Evolutionary conservation across 768 basidiomycete species (phyloP), one percentile per base, ranked within the genome.

Genomic region (Rhodotorula taiwanensis): DNA sequence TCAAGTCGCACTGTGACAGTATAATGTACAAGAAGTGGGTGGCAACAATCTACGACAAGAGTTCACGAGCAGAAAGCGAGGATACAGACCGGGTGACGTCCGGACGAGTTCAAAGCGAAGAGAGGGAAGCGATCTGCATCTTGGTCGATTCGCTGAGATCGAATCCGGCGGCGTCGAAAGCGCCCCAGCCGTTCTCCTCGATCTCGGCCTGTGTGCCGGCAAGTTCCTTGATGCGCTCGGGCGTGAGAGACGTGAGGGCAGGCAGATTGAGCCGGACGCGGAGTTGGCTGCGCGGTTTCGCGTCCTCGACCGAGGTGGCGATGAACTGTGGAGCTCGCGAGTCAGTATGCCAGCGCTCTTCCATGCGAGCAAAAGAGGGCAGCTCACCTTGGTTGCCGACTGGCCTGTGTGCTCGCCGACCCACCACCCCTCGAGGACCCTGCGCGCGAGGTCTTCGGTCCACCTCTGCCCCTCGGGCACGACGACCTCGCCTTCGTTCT

Each of bases 221-320:
- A 7, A 67, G 53, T 7, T 34, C 43, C 21, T 27, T 0, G 11
- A 52, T 14, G 1, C 25, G 27, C 1, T 55, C 52, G 21, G 21
- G 25, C 9, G 55, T 47, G 18, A 54, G 42, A 14, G 28, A 15
- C 0, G 45, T 41, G 23, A 67, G 33, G 13, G 60, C 42, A 2
- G 60, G 52, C n/a, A 67, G 66, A 36, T 67, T 52, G 7, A 67
- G 47, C 21, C 60, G 60, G 25, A 59, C 34, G 36, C 36, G 42
- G 25, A 62, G 55, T 15, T 47, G 31, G 3, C 27, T 28, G 27
- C 43, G 43, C 0, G 25, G 34, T 14, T 10, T 30, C 0, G 56
- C 21, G 0, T 55, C 47, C 2, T 52, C 1, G 18, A 58, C 11
- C 28, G 57, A 16, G 5, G 49, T 31, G 21, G 49, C 51, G n/a